phyloP scores from a whole-genome alignment of 2,329 filamentous ascomycete species.

The Fusarium cyanostomum region DNA sequence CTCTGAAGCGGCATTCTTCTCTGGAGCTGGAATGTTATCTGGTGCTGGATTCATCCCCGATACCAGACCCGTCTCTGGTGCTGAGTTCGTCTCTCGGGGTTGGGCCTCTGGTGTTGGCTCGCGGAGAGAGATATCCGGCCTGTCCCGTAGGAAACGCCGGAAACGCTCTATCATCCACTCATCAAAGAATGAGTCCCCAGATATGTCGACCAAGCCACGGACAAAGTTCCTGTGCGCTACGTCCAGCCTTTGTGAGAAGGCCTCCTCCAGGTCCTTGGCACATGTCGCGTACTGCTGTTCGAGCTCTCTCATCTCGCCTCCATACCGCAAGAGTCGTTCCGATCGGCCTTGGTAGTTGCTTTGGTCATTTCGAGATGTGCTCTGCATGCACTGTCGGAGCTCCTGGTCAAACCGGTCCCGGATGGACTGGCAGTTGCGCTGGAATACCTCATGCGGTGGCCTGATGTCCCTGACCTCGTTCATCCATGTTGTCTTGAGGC shows the following conservation, averaged over 20 bases:
- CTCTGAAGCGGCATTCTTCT: background rate
- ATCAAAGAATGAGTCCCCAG: background rate
- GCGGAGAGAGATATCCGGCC: background rate
- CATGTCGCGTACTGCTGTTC: background rate
- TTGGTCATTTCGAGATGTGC: no score
- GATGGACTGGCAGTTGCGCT: no score
- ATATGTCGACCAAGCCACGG: background rate
- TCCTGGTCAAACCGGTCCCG: no score
- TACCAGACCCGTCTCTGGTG: background rate
- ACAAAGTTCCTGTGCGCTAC: background rate
- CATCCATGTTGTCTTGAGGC: no score
- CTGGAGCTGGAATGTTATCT: background rate
- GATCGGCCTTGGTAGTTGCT: no score
- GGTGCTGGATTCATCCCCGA: background rate
- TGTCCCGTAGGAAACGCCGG: background rate
- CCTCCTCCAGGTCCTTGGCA: background rate
- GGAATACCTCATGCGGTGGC: no score
- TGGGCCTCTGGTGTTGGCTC: background rate
- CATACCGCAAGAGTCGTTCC: background rate
- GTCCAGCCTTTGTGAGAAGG: background rate
- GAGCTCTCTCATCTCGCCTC: background rate
- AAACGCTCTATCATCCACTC: background rate
- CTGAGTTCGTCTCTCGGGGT: background rate
- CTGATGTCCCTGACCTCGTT: no score
- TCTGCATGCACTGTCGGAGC: no score